Base-by-base conservation (phyloP, 2,329 filamentous ascomycete species). In the Scedosporium apiospermum region DNA sequence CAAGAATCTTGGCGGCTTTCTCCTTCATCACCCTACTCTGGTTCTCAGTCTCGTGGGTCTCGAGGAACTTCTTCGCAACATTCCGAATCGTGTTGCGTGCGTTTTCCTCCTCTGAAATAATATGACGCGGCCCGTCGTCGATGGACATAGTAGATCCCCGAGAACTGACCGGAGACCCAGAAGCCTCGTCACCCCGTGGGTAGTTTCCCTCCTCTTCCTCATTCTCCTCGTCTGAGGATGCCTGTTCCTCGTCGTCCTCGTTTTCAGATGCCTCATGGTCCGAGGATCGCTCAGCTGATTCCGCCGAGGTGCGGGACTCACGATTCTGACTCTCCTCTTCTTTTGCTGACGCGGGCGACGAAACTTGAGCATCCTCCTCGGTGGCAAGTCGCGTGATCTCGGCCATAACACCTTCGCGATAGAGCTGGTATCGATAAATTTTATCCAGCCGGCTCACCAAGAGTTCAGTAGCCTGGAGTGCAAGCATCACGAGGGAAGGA, bases 381-480 rank as follows among this genome's bases (percentile, higher is more conserved):
- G 76, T 81, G 0, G 91, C 88, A 38, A 99, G 79, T 70, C 92
- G 93, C 34, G 86, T 82, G 60, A 99, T 96, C 72, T 99, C 93
- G 1, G 89, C 82, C 68, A 98, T 93, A 53, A 99, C 95, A 42
- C 95, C 95, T 76, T 99, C 96, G 0, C 95, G 90, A 71, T 99
- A 96, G 68, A 99, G 93, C 69, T 99, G 96, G 69, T 97, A 96
- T 27, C 91, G 88, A 71, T 99, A 99, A 34, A 98, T 90, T 23
- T 88, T 82, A 65, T 93, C 91, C 5, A 99, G 79, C 18, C 96
- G 87, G 69, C 87, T 88, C 64, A 97, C 82, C 1, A 99, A 82
- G 5, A 99, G 80, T 72, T 97, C 93, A 0, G 93, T 90, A 44
- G 93, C 93, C 70, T 96, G 91, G 16, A 99, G 79, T 18, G 91